A percentile compares a stretch with the other conserved stretches of the same genome.
phyloP scores from a whole-genome alignment of 2,329 filamentous ascomycete species.

The Sarocladium strictum region DNA sequence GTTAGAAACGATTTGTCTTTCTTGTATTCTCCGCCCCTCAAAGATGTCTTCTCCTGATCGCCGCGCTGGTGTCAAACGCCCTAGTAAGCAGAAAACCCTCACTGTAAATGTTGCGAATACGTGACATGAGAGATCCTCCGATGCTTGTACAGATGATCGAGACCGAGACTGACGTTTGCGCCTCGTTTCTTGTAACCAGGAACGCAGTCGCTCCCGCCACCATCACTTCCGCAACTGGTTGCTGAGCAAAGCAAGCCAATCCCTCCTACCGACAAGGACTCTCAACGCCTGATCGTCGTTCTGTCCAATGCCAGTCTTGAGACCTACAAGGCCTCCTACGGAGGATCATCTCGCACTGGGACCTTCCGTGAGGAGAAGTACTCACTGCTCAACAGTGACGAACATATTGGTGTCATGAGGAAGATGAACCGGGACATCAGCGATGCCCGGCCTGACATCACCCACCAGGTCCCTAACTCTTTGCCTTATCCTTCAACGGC shows the following conservation, averaged over 20 bases:
- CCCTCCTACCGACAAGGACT: constrained; percentile 78
- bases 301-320: constrained; percentile 96
- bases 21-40: no score
- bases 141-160: neutral
- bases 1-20: no score
- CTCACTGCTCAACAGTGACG: constrained; percentile 94
- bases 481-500: neutral
- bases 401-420: constrained; percentile 98
- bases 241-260: constrained; percentile 90
- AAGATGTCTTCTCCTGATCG: constrained; percentile 34
- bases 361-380: constrained; percentile 85
- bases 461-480: constrained; percentile 72
- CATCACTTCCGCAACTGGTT: constrained; percentile 82
- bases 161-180: constrained; percentile 5
- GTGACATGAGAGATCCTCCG: neutral
- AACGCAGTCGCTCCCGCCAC: constrained; percentile 92
- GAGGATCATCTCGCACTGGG: constrained; percentile 57
- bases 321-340: constrained; percentile 87
- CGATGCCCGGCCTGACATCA: constrained; percentile 95
- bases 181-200: constrained; percentile 39
- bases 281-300: constrained; percentile 87
- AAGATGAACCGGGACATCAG: constrained; percentile 99
- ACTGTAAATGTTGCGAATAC: neutral
- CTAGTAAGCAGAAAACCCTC: constrained; percentile 28
- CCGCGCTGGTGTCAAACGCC: constrained; percentile 36